A percentile compares a stretch with the other conserved stretches of the same genome.
Evolutionary conservation across 2,329 filamentous ascomycete species (phyloP).

Genomic region (Colletotrichum chrysophilum): DNA sequence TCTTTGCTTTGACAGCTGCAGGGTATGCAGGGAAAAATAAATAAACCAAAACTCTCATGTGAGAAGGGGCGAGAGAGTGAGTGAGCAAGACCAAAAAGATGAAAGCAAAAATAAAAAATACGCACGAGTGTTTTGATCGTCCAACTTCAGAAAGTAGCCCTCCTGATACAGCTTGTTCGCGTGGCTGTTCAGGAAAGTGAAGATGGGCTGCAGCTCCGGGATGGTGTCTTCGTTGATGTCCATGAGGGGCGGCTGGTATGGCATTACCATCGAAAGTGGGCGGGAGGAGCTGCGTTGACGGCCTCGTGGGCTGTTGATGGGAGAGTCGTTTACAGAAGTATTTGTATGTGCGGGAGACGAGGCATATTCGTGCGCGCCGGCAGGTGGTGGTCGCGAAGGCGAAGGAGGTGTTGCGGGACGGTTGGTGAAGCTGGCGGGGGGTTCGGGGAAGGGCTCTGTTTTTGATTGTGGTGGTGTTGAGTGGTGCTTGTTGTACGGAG

Average conservation of each 20-base stretch:
- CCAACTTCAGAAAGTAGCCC: slow-evolving; percentile 95
- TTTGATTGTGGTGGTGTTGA: not conserved
- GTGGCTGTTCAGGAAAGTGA: slow-evolving; percentile 92
- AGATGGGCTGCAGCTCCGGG: slow-evolving; percentile 92
- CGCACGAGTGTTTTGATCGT: slow-evolving; percentile 91
- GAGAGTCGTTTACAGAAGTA: slow-evolving; percentile 48
- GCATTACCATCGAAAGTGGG: slow-evolving; percentile 85
- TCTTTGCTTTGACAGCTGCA: not conserved
- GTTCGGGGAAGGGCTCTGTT: slow-evolving; percentile 16
- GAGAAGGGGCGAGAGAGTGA: not conserved
- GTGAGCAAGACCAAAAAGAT: not conserved
- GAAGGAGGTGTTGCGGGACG: slow-evolving; percentile 41
- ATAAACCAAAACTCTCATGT: not conserved
- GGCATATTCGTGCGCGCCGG: slow-evolving; percentile 41
- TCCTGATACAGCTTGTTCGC: slow-evolving; percentile 97
- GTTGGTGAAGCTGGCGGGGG: slow-evolving; percentile 23
- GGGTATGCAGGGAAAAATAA: not conserved
- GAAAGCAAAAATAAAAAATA: slow-evolving; percentile 27
- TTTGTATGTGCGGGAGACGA: slow-evolving; percentile 42
- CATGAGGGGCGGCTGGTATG: slow-evolving; percentile 85
- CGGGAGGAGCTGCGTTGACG: slow-evolving; percentile 63
- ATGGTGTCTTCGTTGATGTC: slow-evolving; percentile 84
- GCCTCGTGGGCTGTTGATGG: slow-evolving; percentile 45
- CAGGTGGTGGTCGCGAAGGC: slow-evolving; percentile 23
- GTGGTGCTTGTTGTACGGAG: slow-evolving; percentile 17